phyloP scores from a whole-genome alignment of 2,329 filamentous ascomycete species.

The Monascus ruber region DNA sequence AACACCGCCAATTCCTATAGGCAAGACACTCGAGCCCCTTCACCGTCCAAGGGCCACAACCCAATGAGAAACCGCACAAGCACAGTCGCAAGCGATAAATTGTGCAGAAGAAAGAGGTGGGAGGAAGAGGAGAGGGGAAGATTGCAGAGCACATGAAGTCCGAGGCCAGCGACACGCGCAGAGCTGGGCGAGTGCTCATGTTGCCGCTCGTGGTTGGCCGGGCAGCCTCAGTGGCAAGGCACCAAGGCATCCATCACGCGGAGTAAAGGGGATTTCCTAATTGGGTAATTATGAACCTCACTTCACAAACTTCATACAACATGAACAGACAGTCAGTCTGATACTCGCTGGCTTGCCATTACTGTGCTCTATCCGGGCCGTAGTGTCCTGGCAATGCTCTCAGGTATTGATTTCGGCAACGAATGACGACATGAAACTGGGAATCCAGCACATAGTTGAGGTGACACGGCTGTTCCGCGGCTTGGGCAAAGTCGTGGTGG shows the following conservation, averaged over 20 bases:
- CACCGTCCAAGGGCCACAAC: conserved; percentile 11
- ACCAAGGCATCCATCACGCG: too few relatives aligned
- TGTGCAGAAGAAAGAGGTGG: background rate
- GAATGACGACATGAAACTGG: background rate
- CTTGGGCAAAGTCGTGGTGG: conserved; percentile 1
- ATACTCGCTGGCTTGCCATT: background rate
- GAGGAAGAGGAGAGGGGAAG: background rate
- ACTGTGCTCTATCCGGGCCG: background rate
- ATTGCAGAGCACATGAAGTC: background rate
- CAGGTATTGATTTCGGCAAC: background rate
- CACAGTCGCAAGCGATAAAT: background rate
- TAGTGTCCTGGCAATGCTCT: background rate
- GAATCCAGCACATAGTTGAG: background rate
- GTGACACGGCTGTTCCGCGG: conserved; percentile 1
- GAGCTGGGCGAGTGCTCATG: background rate
- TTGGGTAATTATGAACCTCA: too few relatives aligned
- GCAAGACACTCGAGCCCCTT: conserved; percentile 8
- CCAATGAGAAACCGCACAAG: background rate
- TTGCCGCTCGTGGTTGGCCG: background rate
- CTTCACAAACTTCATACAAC: too few relatives aligned
- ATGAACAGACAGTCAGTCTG: background rate
- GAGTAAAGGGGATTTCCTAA: too few relatives aligned
- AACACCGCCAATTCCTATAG: background rate
- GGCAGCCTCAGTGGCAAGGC: too few relatives aligned
- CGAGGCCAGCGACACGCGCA: background rate